Evolutionary conservation across 2,329 filamentous ascomycete genomes (phyloP).

Genomic region (Ceratocystis destructans): DNA sequence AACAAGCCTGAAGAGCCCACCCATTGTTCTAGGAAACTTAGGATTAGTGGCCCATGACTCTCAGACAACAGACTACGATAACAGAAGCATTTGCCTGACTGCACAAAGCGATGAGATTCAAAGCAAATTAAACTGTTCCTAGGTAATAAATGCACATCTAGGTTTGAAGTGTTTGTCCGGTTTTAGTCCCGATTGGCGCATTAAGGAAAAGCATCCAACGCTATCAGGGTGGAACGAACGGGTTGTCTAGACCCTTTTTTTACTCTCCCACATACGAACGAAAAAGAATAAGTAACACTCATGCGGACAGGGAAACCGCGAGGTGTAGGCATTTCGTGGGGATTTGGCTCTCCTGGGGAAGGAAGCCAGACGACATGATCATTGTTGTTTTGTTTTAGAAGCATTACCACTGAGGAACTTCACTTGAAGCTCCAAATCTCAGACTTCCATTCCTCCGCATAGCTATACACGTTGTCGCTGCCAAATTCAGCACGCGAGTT

Average conservation of each 20-base stretch:
- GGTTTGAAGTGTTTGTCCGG: slow-evolving; percentile 40
- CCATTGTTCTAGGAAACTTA: too few relatives aligned
- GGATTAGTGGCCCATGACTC: too few relatives aligned
- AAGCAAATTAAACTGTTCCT: background rate
- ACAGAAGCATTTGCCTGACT: background rate
- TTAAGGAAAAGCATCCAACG: slow-evolving; percentile 32
- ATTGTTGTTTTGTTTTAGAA: background rate
- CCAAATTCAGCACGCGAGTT: background rate
- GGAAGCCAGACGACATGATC: background rate
- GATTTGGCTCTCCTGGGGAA: background rate
- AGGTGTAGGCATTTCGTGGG: slow-evolving; percentile 18
- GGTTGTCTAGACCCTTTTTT: slow-evolving; percentile 52
- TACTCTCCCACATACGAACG: slow-evolving; percentile 49
- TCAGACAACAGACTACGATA: too few relatives aligned
- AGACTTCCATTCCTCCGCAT: background rate
- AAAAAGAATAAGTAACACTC: slow-evolving; percentile 39
- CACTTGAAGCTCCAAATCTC: background rate
- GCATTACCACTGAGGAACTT: background rate
- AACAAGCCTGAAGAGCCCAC: too few relatives aligned
- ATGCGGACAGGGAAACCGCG: slow-evolving; percentile 16
- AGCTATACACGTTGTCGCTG: background rate
- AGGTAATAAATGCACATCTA: slow-evolving; percentile 2
- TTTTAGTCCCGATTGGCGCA: slow-evolving; percentile 50
- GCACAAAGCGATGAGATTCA: slow-evolving; percentile 9
- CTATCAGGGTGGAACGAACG: slow-evolving; percentile 52